These are phyloP conservation scores for Elsinoe necatrix DNA, from an alignment of 2,329 filamentous ascomycete species.

Conservation along the genomic window DNA sequence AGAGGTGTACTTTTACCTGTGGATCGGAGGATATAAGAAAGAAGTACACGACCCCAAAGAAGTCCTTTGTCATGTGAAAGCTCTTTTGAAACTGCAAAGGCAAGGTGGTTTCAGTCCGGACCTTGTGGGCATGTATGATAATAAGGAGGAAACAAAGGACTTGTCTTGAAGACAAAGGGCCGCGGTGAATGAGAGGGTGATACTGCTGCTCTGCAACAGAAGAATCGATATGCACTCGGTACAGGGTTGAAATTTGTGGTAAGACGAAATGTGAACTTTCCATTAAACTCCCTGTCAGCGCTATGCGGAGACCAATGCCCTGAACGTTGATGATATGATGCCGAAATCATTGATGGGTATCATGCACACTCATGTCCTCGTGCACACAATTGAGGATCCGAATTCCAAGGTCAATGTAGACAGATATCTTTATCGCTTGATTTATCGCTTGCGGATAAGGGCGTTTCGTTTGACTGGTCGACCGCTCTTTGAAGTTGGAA, in stretches of 20 bases:
- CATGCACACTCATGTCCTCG: slow-evolving; percentile 27
- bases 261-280: not conserved
- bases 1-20: not conserved
- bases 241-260: not conserved
- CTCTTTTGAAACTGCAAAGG: not conserved
- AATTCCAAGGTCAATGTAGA: slow-evolving; percentile 17
- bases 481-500: slow-evolving; percentile 17
- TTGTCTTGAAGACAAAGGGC: not conserved
- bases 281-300: not conserved
- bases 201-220: not conserved
- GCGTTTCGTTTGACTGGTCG: slow-evolving; percentile 17
- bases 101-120: not conserved
- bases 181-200: not conserved
- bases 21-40: not conserved
- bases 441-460: slow-evolving; percentile 23
- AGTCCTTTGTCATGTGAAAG: slow-evolving; percentile 9
- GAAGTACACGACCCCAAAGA: not conserved
- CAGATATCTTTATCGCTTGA: not conserved
- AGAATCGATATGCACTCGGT: not conserved
- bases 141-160: slow-evolving; percentile 5
- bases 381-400: slow-evolving; percentile 22
- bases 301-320: not conserved
- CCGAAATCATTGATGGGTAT: not conserved
- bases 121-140: not conserved
- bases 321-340: not conserved